These are phyloP conservation scores for Earliella scabrosa DNA, from an alignment of 1,284 basidiomycete species.

Conservation along the genomic window DNA sequence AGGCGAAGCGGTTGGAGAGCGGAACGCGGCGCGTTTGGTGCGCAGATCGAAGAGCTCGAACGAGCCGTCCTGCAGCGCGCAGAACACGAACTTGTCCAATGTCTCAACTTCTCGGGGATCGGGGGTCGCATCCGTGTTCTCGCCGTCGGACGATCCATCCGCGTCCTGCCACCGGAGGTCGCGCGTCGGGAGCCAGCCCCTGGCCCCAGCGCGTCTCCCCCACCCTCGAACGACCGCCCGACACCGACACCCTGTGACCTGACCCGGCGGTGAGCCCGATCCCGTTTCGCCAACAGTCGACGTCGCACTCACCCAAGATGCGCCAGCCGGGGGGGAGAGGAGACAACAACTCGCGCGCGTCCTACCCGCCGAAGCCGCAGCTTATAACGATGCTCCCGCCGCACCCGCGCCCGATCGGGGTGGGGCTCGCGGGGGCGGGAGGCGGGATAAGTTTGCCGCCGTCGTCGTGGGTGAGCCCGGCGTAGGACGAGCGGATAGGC, in stretches of 20 bases:
- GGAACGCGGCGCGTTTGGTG: constrained; percentile 49
- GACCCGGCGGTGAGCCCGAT: constrained; percentile 71
- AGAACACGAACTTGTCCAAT: constrained; percentile 52
- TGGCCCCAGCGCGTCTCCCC: constrained; percentile 42
- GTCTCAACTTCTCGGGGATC: constrained; percentile 55
- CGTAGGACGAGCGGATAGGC: constrained; percentile 44
- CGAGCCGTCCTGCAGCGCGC: constrained; percentile 59
- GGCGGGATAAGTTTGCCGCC: constrained; percentile 55
- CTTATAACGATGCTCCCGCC: constrained; percentile 65
- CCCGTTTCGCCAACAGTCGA: constrained; percentile 72
- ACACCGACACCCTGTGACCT: constrained; percentile 49
- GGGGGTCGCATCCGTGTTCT: constrained; percentile 4
- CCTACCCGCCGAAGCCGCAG: constrained; percentile 56
- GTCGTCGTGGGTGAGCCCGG: constrained; percentile 45
- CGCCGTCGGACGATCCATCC: constrained; percentile 6
- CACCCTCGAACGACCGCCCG: constrained; percentile 48
- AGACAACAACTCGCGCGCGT: constrained; percentile 31
- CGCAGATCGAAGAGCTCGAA: constrained; percentile 64
- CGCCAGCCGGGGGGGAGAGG: constrained; percentile 51
- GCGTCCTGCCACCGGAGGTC: constrained; percentile 41
- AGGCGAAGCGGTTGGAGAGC: constrained; percentile 56
- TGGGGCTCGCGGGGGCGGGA: constrained; percentile 41
- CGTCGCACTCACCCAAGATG: constrained; percentile 58
- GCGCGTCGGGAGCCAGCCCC: constrained; percentile 59
- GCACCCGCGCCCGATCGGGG: constrained; percentile 70